These are phyloP conservation scores for Ophiocytium majus DNA, from an alignment of 352 stramenopile species.

Conservation along the genomic window DNA sequence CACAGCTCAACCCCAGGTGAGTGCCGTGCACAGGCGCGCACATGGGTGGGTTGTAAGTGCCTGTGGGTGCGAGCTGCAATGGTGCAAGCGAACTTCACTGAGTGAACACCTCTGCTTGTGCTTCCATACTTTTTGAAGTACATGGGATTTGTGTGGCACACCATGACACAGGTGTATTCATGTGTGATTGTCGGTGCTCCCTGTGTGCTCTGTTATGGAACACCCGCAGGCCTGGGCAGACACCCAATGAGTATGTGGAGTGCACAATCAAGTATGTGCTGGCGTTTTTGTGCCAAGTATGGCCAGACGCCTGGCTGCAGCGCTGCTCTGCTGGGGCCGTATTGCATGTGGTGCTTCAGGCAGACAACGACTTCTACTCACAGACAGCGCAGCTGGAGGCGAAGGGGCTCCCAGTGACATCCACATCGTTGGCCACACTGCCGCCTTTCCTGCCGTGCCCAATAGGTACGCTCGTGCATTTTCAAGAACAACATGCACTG, in stretches of 20 bases:
- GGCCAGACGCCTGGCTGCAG: not conserved
- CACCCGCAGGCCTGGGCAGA: slow-evolving; percentile 55
- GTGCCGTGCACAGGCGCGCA: no score
- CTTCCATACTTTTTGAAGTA: no score
- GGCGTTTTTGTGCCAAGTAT: slow-evolving; percentile 28
- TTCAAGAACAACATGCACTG: no score
- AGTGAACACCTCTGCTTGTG: no score
- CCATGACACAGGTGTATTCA: no score
- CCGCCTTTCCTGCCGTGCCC: slow-evolving; percentile 71
- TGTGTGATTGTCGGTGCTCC: no score
- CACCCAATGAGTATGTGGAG: slow-evolving; percentile 46
- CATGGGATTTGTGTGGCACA: no score
- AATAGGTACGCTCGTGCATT: no score
- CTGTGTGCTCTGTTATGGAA: no score
- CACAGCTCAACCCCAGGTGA: slow-evolving; percentile 36
- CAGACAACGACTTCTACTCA: slow-evolving; percentile 97
- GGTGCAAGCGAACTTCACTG: no score
- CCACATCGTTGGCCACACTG: not conserved
- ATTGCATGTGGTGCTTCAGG: slow-evolving; percentile 76
- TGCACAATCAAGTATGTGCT: slow-evolving; percentile 35
- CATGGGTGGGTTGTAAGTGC: no score
- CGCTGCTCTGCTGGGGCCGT: slow-evolving; percentile 19
- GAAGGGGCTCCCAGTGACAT: not conserved
- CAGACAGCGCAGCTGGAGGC: slow-evolving; percentile 62
- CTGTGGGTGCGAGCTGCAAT: no score